Evolutionary conservation across 371 early-diverging fungal species (phyloP).

Genomic region (Mucor circinelloides): DNA sequence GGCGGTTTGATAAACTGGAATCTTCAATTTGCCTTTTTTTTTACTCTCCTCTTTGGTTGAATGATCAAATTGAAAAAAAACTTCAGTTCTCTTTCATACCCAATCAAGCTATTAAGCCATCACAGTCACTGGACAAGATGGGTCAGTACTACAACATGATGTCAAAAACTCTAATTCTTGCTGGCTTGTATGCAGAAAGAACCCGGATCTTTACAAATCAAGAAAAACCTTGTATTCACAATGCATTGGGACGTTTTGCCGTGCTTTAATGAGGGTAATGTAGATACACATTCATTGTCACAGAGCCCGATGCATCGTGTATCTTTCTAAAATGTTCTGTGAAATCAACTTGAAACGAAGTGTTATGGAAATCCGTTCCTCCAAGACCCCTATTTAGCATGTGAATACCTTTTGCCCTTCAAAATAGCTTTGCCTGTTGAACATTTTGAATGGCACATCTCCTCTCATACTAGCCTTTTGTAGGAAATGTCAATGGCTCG

Average conservation of each 20-base stretch:
- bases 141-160: slow-evolving; percentile 2
- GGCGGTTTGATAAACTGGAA: neutral
- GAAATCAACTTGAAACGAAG: too few species aligned
- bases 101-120: neutral
- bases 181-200: neutral
- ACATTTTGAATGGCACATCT: too few species aligned
- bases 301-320: too few species aligned
- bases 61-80: neutral
- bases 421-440: too few species aligned
- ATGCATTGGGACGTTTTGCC: neutral
- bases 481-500: neutral
- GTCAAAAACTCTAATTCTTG: neutral
- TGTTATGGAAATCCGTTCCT: too few species aligned
- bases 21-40: neutral
- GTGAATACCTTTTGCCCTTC: too few species aligned
- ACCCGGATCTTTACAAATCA: neutral
- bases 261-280: too few species aligned
- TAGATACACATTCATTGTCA: too few species aligned
- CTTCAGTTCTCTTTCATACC: neutral
- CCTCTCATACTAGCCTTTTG: too few species aligned
- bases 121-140: neutral
- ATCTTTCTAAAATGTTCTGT: too few species aligned
- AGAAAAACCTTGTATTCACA: neutral
- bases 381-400: too few species aligned
- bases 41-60: neutral